Percentiles rank a stretch among this genome's conserved stretches.
Evolutionary conservation across 1,284 basidiomycete genomes (phyloP).

Genomic region (Exsudoporus floridanus): DNA sequence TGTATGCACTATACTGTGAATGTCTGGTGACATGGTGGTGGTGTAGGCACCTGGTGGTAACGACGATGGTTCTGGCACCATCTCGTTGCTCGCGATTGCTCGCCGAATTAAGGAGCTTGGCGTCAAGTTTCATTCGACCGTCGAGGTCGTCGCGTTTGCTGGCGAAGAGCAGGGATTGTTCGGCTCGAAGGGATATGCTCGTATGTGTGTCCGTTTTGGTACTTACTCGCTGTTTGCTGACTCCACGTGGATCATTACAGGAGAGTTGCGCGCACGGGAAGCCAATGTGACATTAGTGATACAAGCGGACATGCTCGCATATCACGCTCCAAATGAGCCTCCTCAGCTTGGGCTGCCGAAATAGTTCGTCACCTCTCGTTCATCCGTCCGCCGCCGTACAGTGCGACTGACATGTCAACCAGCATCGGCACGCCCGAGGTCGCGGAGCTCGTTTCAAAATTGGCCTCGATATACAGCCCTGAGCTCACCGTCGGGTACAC

Average conservation of each 20-base stretch:
- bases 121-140: constrained; percentile 64
- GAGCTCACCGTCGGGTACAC: constrained; percentile 80
- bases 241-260: constrained; percentile 33
- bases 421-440: constrained; percentile 81
- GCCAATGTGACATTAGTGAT: constrained; percentile 79
- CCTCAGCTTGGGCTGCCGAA: constrained; percentile 75
- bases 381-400: neutral
- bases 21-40: neutral
- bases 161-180: constrained; percentile 72
- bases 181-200: constrained; percentile 65
- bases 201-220: constrained; percentile 45
- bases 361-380: constrained; percentile 38
- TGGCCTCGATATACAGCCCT: constrained; percentile 76
- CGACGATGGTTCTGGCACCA: constrained; percentile 81
- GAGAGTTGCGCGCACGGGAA: constrained; percentile 51
- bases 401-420: neutral
- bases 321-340: constrained; percentile 72
- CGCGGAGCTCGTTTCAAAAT: constrained; percentile 67
- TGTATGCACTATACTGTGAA: neutral
- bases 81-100: constrained; percentile 74
- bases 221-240: neutral
- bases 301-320: constrained; percentile 88
- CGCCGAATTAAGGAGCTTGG: constrained; percentile 62
- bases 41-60: constrained; percentile 52
- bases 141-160: constrained; percentile 68